Conservation (phyloP, 495 filamentous ascomycete genomes). For the Hypoxylon cercidicola region DNA sequence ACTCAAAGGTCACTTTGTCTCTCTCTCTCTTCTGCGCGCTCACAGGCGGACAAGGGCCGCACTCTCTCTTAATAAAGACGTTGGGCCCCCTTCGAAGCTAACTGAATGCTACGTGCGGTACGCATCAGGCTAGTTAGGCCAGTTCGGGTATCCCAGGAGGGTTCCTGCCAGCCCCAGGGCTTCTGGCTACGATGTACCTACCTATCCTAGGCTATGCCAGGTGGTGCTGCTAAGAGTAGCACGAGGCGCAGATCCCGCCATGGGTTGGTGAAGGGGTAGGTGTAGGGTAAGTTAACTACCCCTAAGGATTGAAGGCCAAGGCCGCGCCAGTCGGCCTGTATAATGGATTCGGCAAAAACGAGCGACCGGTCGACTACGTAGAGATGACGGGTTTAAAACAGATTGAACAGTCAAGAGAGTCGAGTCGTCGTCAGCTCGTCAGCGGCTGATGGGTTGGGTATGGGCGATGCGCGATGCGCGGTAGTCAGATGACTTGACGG, state of each 20-base stretch:
- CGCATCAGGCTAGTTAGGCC: conserved; percentile 30
- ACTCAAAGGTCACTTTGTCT: background rate
- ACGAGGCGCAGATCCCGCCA: conserved; percentile 39
- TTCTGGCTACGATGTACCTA: conserved; percentile 31
- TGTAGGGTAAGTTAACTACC: background rate
- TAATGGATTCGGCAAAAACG: conserved; percentile 1
- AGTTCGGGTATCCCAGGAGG: conserved; percentile 25
- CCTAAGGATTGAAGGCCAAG: background rate
- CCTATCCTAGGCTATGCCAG: conserved; percentile 37
- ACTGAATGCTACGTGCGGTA: conserved; percentile 24
- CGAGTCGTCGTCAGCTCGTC: conserved; percentile 36
- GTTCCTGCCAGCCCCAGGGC: background rate
- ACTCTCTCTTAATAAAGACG: background rate
- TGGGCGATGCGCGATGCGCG: conserved; percentile 12
- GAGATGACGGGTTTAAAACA: conserved; percentile 9
- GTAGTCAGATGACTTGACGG: conserved; percentile 21
- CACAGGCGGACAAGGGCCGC: too few species aligned
- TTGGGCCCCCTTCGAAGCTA: background rate
- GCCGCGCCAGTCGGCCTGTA: conserved; percentile 9
- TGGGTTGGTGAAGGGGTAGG: conserved; percentile 2
- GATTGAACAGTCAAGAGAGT: conserved; percentile 19
- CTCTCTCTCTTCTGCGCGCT: background rate
- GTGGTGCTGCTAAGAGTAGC: conserved; percentile 34
- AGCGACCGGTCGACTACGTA: conserved; percentile 7
- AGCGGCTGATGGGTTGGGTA: conserved; percentile 31